Evolutionary conservation across 495 filamentous ascomycete species (phyloP), one percentile per base, ranked within the genome.

Genomic region (Cryomyces minteri): DNA sequence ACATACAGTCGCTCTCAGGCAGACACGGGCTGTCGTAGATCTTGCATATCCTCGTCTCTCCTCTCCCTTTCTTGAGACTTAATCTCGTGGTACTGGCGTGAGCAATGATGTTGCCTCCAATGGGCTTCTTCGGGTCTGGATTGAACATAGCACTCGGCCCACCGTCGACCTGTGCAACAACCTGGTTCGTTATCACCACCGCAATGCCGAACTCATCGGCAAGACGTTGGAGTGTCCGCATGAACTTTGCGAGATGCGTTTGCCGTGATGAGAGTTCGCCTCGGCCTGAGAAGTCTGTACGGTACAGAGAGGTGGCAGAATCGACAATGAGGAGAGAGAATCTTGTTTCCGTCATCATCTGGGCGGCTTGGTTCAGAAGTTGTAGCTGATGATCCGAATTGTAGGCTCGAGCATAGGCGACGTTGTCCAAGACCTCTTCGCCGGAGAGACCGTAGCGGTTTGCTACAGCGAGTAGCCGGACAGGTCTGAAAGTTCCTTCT

Each of bases 261-360:
- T 98, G 90, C 41, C 90, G 71, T 12, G 78, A 79, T 12, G 81
- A 88, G 31, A 98, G 72, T 62, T 98, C 90, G 47, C 90, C 90
- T 58, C 90, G 83, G 28, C 90, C 90, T 41, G 82, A 71, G 65
- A 96, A 98, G 54, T 98, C 90, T 1, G 90, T 98, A 41, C 90
- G 77, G 61, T 96, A 98, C 18, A 98, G 71, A 1, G 88, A 82
- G 0, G 88, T 98, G 12, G 90, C 90, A 31, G 81, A 88, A 65
- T 98, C 90, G 47, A 98, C 92, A 40, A 98, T 75, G 34, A 98
- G 73, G 4, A 98, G 72, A 12, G 88, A 94, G 67, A 98, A 98
- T 4, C 90, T 80, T 3, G 90, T 96, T 62, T 96, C 92, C 47
- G 87, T 94, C 90, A 98, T 98, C 90, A 98, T 98, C 42, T 82